A percentile compares a stretch with the other conserved stretches of the same genome.
Evolutionary conservation across 345 rosid species (phyloP).

Genomic region (Eucalyptus coolabah): DNA sequence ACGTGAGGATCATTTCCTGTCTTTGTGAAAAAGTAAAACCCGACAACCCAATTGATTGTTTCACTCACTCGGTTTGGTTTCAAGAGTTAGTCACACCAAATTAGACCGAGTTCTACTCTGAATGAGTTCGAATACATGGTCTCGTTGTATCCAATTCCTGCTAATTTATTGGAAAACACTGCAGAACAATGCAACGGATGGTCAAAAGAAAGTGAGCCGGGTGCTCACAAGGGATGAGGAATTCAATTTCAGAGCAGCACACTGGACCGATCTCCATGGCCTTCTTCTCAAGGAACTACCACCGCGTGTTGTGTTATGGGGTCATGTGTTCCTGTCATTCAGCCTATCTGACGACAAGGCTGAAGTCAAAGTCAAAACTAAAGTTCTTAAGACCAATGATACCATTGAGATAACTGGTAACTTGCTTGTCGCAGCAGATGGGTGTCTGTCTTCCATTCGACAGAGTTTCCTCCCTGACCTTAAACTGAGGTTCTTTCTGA

Average conservation of each 20-base stretch:
- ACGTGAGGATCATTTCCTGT: not conserved
- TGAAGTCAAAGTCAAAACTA: slow-evolving; percentile 30
- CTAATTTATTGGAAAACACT: not conserved
- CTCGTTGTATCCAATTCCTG: not conserved
- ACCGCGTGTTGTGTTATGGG: slow-evolving; percentile 41
- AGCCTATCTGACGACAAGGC: slow-evolving; percentile 24
- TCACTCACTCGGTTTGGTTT: not conserved
- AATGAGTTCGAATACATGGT: not conserved
- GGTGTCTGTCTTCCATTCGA: slow-evolving; percentile 61
- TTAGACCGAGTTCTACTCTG: not conserved
- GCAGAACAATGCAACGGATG: slow-evolving; percentile 44
- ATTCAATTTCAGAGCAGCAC: slow-evolving; percentile 62
- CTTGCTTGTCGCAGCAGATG: slow-evolving; percentile 78
- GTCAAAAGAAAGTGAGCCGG: slow-evolving; percentile 16
- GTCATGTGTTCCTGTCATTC: slow-evolving; percentile 47
- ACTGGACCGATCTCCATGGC: slow-evolving; percentile 69
- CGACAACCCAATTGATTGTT: not conserved
- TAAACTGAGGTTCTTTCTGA: slow-evolving; percentile 45
- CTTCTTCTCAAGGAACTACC: slow-evolving; percentile 38
- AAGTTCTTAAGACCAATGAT: slow-evolving; percentile 24
- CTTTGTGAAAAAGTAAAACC: not conserved
- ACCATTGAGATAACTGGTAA: slow-evolving; percentile 39
- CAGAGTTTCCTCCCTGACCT: slow-evolving; percentile 38
- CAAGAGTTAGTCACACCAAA: not conserved
- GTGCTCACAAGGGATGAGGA: slow-evolving; percentile 49